A percentile compares a stretch with the other conserved stretches of the same genome.
Conservation (phyloP, 768 basidiomycete genomes). For the Crassisporium funariophilum region DNA sequence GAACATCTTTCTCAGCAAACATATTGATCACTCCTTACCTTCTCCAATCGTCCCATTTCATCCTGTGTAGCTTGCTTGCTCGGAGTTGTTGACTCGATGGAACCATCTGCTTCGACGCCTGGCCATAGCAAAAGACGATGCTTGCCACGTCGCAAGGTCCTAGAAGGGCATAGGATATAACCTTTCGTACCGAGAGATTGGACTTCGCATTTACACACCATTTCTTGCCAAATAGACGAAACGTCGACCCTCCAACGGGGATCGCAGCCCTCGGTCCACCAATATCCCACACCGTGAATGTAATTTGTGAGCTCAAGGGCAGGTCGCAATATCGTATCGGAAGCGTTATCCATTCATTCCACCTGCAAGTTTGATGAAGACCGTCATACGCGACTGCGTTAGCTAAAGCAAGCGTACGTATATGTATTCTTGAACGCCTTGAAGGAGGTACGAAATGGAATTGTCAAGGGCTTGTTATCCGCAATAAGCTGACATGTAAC, state of each 20-base stretch:
- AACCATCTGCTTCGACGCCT: slow-evolving; percentile 83
- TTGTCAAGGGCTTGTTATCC: slow-evolving; percentile 91
- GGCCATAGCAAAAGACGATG: slow-evolving; percentile 87
- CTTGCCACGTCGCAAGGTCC: slow-evolving; percentile 90
- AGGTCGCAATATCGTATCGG: slow-evolving; percentile 94
- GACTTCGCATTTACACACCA: slow-evolving; percentile 46
- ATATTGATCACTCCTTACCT: slow-evolving; percentile 57
- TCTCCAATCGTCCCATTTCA: slow-evolving; percentile 95
- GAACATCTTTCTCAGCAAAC: no score
- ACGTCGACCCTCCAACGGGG: slow-evolving; percentile 90
- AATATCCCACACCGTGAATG: slow-evolving; percentile 96
- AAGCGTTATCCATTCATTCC: slow-evolving; percentile 95
- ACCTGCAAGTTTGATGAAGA: slow-evolving; percentile 56
- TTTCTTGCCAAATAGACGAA: slow-evolving; percentile 91
- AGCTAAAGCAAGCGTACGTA: slow-evolving; percentile 50
- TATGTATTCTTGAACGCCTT: slow-evolving; percentile 88
- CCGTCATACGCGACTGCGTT: not conserved
- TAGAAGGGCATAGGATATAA: slow-evolving; percentile 26
- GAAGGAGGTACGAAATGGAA: slow-evolving; percentile 89
- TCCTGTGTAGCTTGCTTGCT: slow-evolving; percentile 82
- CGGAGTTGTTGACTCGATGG: slow-evolving; percentile 78
- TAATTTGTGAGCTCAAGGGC: slow-evolving; percentile 85
- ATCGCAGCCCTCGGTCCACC: slow-evolving; percentile 76
- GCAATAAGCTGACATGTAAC: slow-evolving; percentile 91
- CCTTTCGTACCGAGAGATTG: not conserved